Evolutionary conservation across 1,139 yeast genomes (phyloP).

Genomic region (Yamadazyma dendronema): DNA sequence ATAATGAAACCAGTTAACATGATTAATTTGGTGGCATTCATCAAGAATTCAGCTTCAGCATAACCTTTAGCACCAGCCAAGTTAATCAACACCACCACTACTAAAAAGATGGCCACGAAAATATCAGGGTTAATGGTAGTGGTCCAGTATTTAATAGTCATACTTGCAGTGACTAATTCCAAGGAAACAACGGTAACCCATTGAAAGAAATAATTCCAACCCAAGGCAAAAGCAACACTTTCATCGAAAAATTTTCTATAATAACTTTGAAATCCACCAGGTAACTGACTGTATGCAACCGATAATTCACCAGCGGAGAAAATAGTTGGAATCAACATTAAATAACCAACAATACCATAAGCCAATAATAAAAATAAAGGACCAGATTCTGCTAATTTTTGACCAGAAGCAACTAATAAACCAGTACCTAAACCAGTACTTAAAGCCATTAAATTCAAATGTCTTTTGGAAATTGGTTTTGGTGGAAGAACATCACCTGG

Average conservation of each 20-base stretch:
- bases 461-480: conserved; percentile 22
- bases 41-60: conserved; percentile 44
- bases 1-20: conserved; percentile 41
- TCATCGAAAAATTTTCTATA: conserved; percentile 34
- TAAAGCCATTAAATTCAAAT: conserved; percentile 33
- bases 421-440: conserved; percentile 40
- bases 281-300: conserved; percentile 30
- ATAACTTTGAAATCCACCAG: conserved; percentile 37
- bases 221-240: conserved; percentile 35
- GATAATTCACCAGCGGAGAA: conserved; percentile 35
- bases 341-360: conserved; percentile 31
- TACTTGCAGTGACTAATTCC: conserved; percentile 36
- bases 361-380: conserved; percentile 35
- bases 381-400: conserved; percentile 32
- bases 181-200: conserved; percentile 36
- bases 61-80: conserved; percentile 43
- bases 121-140: conserved; percentile 33
- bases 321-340: conserved; percentile 38
- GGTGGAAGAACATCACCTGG: conserved; percentile 15
- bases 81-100: conserved; percentile 33
- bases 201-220: conserved; percentile 37
- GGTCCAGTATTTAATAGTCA: conserved; percentile 35
- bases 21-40: conserved; percentile 36
- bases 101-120: conserved; percentile 38
- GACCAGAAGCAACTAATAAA: conserved; percentile 35